phyloP scores from a whole-genome alignment of 352 stramenopile species.

The Globisporangium megalacanthum region DNA sequence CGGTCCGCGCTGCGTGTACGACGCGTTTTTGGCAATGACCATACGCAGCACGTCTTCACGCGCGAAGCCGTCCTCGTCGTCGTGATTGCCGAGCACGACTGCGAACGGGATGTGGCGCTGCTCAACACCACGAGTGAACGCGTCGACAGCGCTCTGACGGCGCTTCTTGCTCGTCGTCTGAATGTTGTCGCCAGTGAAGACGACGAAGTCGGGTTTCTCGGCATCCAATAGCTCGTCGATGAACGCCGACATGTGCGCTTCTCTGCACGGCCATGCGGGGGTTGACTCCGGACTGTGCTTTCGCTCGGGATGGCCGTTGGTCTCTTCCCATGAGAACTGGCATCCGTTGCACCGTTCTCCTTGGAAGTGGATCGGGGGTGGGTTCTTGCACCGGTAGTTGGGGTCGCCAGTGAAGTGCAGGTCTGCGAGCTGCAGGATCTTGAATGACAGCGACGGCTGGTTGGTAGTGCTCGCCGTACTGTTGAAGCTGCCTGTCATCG shows the following conservation, averaged over 20 bases:
- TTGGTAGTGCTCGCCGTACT: background rate
- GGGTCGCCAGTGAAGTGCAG: constrained; percentile 49
- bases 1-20: constrained; percentile 46
- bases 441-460: constrained; percentile 21
- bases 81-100: constrained; percentile 22
- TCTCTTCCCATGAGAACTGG: background rate
- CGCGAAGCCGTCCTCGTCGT: constrained; percentile 29
- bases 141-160: constrained; percentile 29
- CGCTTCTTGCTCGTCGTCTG: constrained; percentile 21
- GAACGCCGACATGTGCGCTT: constrained; percentile 44
- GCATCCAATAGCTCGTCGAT: constrained; percentile 47
- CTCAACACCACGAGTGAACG: constrained; percentile 31
- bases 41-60: constrained; percentile 36
- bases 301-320: background rate
- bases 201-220: constrained; percentile 62
- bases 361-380: background rate
- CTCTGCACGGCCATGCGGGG: constrained; percentile 14
- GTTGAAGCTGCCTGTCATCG: background rate
- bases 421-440: constrained; percentile 65
- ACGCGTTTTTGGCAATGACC: constrained; percentile 26
- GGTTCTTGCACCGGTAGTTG: background rate
- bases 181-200: constrained; percentile 62
- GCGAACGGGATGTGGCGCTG: constrained; percentile 25
- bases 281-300: background rate
- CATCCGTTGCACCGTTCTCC: background rate